phyloP scores from a whole-genome alignment of 1,284 basidiomycete genomes.

The Fistulina hepatica region DNA sequence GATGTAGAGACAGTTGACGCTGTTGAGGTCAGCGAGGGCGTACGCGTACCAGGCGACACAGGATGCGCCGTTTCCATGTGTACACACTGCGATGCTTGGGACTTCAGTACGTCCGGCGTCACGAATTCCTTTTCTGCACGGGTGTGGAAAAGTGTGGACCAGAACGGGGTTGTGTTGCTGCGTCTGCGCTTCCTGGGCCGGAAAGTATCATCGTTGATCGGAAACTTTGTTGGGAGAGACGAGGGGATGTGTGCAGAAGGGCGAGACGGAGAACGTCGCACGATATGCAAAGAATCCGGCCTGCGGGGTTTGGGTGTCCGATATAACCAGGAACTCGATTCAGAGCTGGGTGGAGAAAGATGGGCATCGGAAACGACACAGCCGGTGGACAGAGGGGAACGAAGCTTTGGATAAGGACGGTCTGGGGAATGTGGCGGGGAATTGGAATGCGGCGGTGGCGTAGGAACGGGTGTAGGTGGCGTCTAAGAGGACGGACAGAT shows the following conservation, averaged over 20 bases:
- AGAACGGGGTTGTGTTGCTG: background rate
- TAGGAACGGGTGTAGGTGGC: background rate
- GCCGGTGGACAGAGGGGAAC: constrained; percentile 12
- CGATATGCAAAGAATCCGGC: background rate
- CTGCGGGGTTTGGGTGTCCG: no score
- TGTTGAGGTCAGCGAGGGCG: background rate
- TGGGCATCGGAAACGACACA: constrained; percentile 16
- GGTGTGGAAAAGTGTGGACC: background rate
- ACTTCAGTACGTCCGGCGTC: background rate
- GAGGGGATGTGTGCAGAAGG: background rate
- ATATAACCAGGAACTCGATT: no score
- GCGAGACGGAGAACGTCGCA: background rate
- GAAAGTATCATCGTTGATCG: no score
- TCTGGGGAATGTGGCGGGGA: background rate
- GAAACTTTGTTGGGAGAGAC: background rate
- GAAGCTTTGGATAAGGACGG: background rate
- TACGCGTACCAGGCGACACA: background rate
- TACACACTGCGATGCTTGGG: background rate
- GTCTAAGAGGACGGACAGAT: background rate
- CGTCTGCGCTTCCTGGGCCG: background rate
- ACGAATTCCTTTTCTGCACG: background rate
- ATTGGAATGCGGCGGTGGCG: background rate
- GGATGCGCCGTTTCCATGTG: background rate
- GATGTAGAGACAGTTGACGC: constrained; percentile 21
- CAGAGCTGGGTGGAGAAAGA: background rate